These are phyloP conservation scores for Alloascoidea africana DNA, from an alignment of 805 yeast species.

Conservation along the genomic window DNA sequence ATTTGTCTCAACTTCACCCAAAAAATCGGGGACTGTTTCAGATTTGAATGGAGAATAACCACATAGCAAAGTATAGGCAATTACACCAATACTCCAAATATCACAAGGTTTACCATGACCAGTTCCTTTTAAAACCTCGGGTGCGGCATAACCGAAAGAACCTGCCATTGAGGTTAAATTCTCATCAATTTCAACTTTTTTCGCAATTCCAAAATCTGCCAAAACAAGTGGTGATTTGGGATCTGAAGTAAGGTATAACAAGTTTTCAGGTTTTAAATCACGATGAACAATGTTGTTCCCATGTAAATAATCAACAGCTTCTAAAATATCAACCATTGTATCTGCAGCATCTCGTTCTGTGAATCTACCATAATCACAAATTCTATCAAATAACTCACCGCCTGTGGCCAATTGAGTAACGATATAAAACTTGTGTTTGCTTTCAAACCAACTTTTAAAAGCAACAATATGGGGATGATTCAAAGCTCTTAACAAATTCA, in stretches of 20 bases:
- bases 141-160: conserved; percentile 93
- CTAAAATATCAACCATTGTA: conserved; percentile 57
- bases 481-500: conserved; percentile 49
- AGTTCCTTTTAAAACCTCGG: conserved; percentile 66
- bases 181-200: conserved; percentile 41
- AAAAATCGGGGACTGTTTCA: conserved; percentile 67
- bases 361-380: conserved; percentile 65
- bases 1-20: conserved; percentile 62
- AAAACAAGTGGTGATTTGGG: conserved; percentile 61
- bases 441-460: conserved; percentile 86
- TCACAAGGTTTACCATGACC: conserved; percentile 97
- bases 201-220: conserved; percentile 95
- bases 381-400: conserved; percentile 87
- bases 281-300: conserved; percentile 71
- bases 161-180: conserved; percentile 67
- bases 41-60: conserved; percentile 90
- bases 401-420: conserved; percentile 94
- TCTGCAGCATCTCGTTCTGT: conserved; percentile 80
- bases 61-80: conserved; percentile 76
- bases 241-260: conserved; percentile 51
- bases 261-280: conserved; percentile 89
- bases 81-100: conserved; percentile 90
- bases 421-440: conserved; percentile 80
- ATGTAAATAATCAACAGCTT: conserved; percentile 73
- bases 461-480: conserved; percentile 81